Evolutionary conservation across 306 rosid genomes (phyloP).

Genomic region (Sophora flavescens): DNA sequence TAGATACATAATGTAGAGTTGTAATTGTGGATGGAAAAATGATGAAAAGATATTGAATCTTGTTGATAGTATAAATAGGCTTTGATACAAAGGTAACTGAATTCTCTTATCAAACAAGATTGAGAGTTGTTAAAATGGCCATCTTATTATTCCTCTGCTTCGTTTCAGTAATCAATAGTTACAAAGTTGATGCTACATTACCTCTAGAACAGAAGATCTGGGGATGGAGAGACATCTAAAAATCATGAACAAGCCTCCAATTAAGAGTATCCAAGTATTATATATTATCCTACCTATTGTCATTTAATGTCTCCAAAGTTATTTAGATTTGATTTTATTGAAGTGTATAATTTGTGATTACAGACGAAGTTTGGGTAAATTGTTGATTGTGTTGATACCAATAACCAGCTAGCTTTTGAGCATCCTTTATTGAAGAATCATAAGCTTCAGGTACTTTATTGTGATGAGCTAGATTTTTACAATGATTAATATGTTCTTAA

Average conservation of each 20-base stretch:
- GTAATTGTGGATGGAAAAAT: too few species aligned
- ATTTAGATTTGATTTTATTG: background rate
- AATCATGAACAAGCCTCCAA: slow-evolving; percentile 4
- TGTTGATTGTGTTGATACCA: slow-evolving; percentile 28
- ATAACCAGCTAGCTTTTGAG: slow-evolving; percentile 34
- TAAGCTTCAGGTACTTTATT: slow-evolving; percentile 26
- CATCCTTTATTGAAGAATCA: slow-evolving; percentile 30
- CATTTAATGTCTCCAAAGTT: background rate
- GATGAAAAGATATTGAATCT: too few species aligned
- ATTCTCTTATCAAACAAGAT: background rate
- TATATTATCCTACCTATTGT: background rate
- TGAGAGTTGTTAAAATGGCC: slow-evolving; percentile 5
- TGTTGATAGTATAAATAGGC: background rate
- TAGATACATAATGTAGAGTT: too few species aligned
- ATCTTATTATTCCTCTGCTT: background rate
- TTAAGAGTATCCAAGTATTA: slow-evolving; percentile 24
- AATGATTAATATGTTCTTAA: background rate
- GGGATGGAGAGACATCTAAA: background rate
- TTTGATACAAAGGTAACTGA: background rate
- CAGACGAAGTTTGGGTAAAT: background rate
- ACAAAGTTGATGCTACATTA: background rate
- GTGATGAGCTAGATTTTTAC: background rate
- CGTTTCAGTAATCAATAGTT: background rate
- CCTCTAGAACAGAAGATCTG: background rate
- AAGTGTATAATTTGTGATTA: background rate